These are phyloP conservation scores for Botrytis paeoniae DNA, from an alignment of 2,329 filamentous ascomycete genomes.

Conservation along the genomic window DNA sequence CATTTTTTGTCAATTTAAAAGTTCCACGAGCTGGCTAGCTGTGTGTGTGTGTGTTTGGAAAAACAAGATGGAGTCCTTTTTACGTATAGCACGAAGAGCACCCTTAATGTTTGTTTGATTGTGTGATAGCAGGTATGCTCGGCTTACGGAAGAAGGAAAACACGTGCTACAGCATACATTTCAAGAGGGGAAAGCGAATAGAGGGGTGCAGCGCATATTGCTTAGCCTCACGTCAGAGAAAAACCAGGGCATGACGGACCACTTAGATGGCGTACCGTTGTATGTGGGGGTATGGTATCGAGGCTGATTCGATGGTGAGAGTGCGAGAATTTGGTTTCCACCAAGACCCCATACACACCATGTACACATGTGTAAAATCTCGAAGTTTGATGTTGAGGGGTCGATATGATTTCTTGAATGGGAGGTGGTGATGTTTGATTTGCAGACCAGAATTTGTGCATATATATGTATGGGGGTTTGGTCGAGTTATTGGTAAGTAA, in stretches of 20 bases:
- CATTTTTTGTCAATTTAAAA: not conserved
- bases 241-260: not conserved
- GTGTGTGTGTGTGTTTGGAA: not conserved
- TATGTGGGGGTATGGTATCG: not conserved
- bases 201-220: not conserved
- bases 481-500: not conserved
- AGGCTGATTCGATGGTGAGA: not conserved
- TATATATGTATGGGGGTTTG: not conserved
- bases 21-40: not conserved
- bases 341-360: too few species aligned
- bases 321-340: not conserved
- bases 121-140: not conserved
- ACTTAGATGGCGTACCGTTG: slow-evolving; percentile 2
- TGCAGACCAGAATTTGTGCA: not conserved
- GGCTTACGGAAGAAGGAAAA: not conserved
- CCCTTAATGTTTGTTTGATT: not conserved
- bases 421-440: not conserved
- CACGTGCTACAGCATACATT: not conserved
- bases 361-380: too few species aligned
- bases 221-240: slow-evolving; percentile 7
- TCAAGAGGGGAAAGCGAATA: not conserved
- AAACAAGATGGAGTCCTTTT: not conserved
- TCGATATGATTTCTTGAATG: not conserved
- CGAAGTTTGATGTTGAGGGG: not conserved
- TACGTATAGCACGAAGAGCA: not conserved